These are phyloP conservation scores for Noccaea caerulescens DNA, from an alignment of 345 rosid genomes.

Conservation along the genomic window DNA sequence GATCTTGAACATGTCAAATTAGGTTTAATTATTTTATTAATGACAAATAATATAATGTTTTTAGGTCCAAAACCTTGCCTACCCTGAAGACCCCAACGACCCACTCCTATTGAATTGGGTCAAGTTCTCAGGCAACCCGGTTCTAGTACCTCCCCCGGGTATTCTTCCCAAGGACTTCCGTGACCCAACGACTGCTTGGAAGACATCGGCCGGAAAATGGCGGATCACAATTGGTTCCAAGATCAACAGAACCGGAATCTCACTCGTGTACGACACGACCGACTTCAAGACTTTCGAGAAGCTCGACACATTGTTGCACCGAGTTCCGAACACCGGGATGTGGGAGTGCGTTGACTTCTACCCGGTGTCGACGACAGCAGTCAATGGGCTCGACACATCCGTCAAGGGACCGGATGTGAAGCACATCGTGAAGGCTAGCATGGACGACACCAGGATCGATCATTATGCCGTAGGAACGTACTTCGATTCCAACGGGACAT, in stretches of 20 bases:
- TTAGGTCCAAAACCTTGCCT: slow-evolving; percentile 71
- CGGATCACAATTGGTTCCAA: slow-evolving; percentile 71
- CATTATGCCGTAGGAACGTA: slow-evolving; percentile 83
- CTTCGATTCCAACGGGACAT: slow-evolving; percentile 56
- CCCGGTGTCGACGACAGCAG: slow-evolving; percentile 65
- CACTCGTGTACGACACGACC: slow-evolving; percentile 70
- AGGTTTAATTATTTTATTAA: slow-evolving; percentile 18
- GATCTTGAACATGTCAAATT: slow-evolving; percentile 36
- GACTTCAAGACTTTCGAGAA: slow-evolving; percentile 57
- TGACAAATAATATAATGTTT: background rate
- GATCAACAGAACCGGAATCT: slow-evolving; percentile 58
- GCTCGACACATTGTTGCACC: slow-evolving; percentile 58
- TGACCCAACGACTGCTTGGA: slow-evolving; percentile 91
- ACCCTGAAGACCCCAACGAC: slow-evolving; percentile 79
- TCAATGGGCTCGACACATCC: slow-evolving; percentile 70
- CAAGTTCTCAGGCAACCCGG: slow-evolving; percentile 78
- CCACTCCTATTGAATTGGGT: slow-evolving; percentile 86
- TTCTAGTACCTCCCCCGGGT: slow-evolving; percentile 70
- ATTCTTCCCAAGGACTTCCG: slow-evolving; percentile 65
- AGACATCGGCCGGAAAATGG: slow-evolving; percentile 71
- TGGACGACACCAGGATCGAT: slow-evolving; percentile 76
- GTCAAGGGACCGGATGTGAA: slow-evolving; percentile 65
- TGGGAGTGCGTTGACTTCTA: slow-evolving; percentile 98
- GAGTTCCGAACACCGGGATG: slow-evolving; percentile 90
- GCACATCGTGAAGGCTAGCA: slow-evolving; percentile 87